Base-by-base conservation (phyloP, 345 rosid genomes). In the Eutrema heterophyllum region DNA sequence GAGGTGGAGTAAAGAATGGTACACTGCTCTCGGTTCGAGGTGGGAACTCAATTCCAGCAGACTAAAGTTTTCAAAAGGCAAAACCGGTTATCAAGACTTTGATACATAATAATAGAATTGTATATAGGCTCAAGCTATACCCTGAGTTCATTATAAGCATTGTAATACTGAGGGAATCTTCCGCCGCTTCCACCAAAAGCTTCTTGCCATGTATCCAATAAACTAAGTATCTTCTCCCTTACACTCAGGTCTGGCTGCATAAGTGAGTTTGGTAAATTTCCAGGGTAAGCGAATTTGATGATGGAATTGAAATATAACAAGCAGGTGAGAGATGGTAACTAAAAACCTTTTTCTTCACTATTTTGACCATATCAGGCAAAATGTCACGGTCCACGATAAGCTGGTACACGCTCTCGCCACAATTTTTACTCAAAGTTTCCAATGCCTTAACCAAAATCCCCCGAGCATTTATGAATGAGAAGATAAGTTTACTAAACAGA, bases 391-490 rank as follows among this genome's bases (percentile, higher is more conserved):
- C 99, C 14, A 84, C 79, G 21, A 95, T 95, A 83, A 80, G 96
- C 87, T 87, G 93, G 78, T 86, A 87, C 53, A 95, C 84, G 75
- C 73, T 82, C 67, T 95, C 98, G 2, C 96, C 96, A 71, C 99
- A 95, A 55, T 92, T 95, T 85, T 95, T 95, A 86, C 96, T 90
- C 51, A 95, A 77, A 46, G 99, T 84, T 85, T 95, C 99, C 91
- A 95, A 73, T 50, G 80, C 97, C 99, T 95, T 46, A 59, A 69
- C 79, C 48, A 68, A 81, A 6, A 9, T 50, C 56, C 53, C 44
- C 55, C 57, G 3, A 69, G 27, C 15, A 75, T 68, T 35, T 66
- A 38, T 2, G 5, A 36, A 52, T 8, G 45, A 53, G 45, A 33
- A 67, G 30, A 68, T 62, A 59, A 69, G 36, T 46, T 56, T 2